Evolutionary conservation across 495 filamentous ascomycete species (phyloP).

Genomic region (Aspergillus olivimuriae): DNA sequence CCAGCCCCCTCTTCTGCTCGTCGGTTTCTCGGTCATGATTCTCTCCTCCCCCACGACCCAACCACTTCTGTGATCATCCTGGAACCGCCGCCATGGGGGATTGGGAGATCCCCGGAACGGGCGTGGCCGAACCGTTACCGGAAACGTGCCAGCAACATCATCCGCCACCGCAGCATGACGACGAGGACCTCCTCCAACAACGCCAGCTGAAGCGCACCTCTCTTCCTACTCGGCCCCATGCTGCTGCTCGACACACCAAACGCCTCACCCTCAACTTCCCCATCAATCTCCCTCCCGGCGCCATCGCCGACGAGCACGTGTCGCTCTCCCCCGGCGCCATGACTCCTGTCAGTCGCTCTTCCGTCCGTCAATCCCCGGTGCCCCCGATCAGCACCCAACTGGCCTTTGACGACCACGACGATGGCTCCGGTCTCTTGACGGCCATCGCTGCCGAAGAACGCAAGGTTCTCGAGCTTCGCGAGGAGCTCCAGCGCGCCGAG

Average conservation of each 20-base stretch:
- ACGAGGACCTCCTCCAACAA: constrained; percentile 4
- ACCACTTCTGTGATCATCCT: constrained; percentile 11
- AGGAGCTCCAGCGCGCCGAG: constrained; percentile 80
- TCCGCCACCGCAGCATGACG: neutral
- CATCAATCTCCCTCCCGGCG: constrained; percentile 39
- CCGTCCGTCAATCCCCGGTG: constrained; percentile 23
- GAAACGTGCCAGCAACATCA: constrained; percentile 25
- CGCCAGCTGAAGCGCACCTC: constrained; percentile 40
- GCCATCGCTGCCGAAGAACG: constrained; percentile 89
- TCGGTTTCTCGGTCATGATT: constrained; percentile 9
- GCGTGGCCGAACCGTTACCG: constrained; percentile 25
- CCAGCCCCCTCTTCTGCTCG: too few relatives aligned
- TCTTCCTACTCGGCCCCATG: constrained; percentile 45
- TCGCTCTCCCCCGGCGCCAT: constrained; percentile 28
- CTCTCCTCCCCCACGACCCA: constrained; percentile 8
- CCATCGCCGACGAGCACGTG: neutral
- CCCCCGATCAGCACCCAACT: constrained; percentile 38
- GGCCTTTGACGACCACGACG: constrained; percentile 35
- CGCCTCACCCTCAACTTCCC: constrained; percentile 78
- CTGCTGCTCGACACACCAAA: constrained; percentile 58
- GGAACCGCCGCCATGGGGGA: constrained; percentile 32
- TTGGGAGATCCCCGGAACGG: constrained; percentile 30
- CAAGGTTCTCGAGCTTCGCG: constrained; percentile 83
- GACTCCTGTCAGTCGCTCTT: constrained; percentile 33
- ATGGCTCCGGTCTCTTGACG: constrained; percentile 73